Evolutionary conservation across 2,329 filamentous ascomycete genomes (phyloP).

Genomic region (Fusarium mundagurra): DNA sequence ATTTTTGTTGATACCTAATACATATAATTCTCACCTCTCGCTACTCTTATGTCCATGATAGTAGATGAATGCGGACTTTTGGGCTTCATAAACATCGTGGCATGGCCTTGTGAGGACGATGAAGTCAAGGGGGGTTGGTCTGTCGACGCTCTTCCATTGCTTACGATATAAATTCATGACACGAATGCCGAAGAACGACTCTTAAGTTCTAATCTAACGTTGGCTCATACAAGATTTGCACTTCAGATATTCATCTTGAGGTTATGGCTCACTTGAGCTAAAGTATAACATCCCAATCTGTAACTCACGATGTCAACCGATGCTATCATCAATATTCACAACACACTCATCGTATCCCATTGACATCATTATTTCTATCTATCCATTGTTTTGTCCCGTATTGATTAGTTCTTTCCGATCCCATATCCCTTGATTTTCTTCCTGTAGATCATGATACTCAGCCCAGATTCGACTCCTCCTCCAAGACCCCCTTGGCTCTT

Average conservation of each 20-base stretch:
- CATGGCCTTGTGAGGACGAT: neutral
- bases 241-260: no score
- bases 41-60: no score
- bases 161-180: no score
- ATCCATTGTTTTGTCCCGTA: neutral
- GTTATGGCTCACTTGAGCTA: neutral
- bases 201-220: neutral
- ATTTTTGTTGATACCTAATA: slow-evolving; percentile 32
- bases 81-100: neutral
- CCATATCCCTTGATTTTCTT: neutral
- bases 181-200: neutral
- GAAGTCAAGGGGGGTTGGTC: neutral
- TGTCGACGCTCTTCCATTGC: neutral
- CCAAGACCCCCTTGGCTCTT: slow-evolving; percentile 24
- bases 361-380: neutral
- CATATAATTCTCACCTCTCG: slow-evolving; percentile 35
- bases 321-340: neutral
- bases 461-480: slow-evolving; percentile 20
- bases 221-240: neutral
- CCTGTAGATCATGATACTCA: neutral
- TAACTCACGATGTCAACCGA: no score
- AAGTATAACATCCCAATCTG: no score
- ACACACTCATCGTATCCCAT: no score
- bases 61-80: neutral
- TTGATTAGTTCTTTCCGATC: no score